These are phyloP conservation scores for Yamadazyma songkhlaensis DNA, from an alignment of 1,139 yeast genomes.

Conservation along the genomic window DNA sequence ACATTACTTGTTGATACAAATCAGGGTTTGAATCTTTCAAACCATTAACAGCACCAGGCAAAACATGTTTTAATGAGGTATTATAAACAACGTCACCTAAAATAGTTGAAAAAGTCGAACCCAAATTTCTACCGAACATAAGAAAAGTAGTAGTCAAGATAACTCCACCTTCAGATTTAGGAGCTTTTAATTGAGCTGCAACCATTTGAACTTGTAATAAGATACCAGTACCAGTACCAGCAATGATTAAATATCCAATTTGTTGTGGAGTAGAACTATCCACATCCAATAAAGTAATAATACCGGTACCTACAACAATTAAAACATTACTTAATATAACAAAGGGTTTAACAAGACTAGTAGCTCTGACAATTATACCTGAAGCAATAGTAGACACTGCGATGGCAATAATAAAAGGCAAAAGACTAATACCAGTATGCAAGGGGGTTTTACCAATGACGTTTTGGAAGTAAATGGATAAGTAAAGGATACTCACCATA, in stretches of 20 bases:
- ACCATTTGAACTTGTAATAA: conserved; percentile 28
- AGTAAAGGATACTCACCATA: conserved; percentile 24
- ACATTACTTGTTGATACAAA: conserved; percentile 19
- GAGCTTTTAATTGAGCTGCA: conserved; percentile 33
- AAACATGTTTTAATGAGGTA: conserved; percentile 23
- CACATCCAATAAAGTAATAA: conserved; percentile 28
- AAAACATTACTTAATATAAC: conserved; percentile 23
- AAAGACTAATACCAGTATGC: conserved; percentile 37
- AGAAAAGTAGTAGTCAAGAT: conserved; percentile 35
- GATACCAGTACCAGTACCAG: conserved; percentile 30
- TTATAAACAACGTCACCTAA: conserved; percentile 35
- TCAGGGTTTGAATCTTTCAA: conserved; percentile 13
- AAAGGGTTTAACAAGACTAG: conserved; percentile 30
- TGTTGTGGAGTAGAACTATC: conserved; percentile 25
- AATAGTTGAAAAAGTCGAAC: conserved; percentile 31
- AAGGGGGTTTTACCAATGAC: conserved; percentile 30
- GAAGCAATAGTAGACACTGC: conserved; percentile 27
- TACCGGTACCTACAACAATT: conserved; percentile 35
- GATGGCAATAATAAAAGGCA: conserved; percentile 36
- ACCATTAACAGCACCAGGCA: conserved; percentile 15
- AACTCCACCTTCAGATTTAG: conserved; percentile 34
- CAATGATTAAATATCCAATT: conserved; percentile 34
- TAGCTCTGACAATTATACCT: conserved; percentile 30
- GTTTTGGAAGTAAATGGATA: conserved; percentile 38
- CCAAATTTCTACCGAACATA: conserved; percentile 29